Percentiles rank a stretch among this genome's conserved stretches.
phyloP scores from a whole-genome alignment of 306 rosid species.

The Arachis hypogaea region DNA sequence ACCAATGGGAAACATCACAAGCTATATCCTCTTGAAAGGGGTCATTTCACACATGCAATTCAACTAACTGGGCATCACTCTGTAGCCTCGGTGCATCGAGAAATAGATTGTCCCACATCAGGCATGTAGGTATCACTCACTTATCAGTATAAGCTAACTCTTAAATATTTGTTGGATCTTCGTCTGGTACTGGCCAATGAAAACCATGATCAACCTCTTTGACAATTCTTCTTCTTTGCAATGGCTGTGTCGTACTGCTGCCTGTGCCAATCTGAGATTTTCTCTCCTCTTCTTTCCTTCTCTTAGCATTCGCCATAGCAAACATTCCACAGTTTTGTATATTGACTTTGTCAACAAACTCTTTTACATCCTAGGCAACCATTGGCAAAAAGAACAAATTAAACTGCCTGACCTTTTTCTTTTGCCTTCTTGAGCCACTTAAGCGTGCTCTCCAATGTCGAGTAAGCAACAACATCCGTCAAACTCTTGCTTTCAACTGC shows the following conservation, averaged over 20 bases:
- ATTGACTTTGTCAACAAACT: constrained; percentile 78
- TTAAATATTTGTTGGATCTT: constrained; percentile 7
- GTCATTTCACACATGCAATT: background rate
- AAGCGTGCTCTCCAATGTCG: constrained; percentile 72
- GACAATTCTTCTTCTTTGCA: constrained; percentile 67
- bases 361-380: constrained; percentile 39
- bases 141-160: constrained; percentile 4
- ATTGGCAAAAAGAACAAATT: background rate
- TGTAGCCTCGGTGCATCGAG: background rate
- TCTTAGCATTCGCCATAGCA: constrained; percentile 68
- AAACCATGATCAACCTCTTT: constrained; percentile 62
- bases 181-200: background rate
- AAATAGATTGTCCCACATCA: background rate
- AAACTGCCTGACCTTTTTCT: constrained; percentile 49
- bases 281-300: constrained; percentile 70
- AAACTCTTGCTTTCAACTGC: constrained; percentile 86
- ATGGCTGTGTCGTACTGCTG: constrained; percentile 56
- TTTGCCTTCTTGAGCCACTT: constrained; percentile 68
- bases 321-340: constrained; percentile 61
- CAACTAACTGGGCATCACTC: background rate
- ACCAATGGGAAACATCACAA: constrained; percentile 18
- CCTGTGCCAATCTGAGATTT: constrained; percentile 93
- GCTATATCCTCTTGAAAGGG: background rate
- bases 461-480: constrained; percentile 74
- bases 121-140: constrained; percentile 9